Base-by-base conservation (phyloP, 345 rosid genomes). In the Citropsis articulata region DNA sequence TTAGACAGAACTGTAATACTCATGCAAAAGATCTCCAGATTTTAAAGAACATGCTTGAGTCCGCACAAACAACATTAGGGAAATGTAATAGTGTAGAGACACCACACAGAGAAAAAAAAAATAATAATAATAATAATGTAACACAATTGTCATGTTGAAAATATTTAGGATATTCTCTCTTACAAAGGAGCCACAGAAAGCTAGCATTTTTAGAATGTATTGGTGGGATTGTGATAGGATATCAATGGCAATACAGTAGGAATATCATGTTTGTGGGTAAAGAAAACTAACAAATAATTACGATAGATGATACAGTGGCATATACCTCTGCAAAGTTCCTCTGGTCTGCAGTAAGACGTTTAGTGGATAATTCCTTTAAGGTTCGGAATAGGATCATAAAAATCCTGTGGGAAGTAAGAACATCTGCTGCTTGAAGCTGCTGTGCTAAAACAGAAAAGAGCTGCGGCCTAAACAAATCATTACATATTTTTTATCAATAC, bases 301-400 rank as follows among this genome's bases (percentile, higher is more conserved):
- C 21, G 76, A 69, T 30, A 56, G 67, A 50, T 60, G 48, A 27
- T 64, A 79, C 76, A 78, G 75, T 53, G 60, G 59, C 28, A 57
- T 33, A 69, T 85, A 94, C 99, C 98, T 92, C 94, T 0, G 95
- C 90, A 70, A 86, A 96, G 77, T 80, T 92, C 82, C 79, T 90
- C 85, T 94, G 98, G 78, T 96, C 98, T 31, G 91, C 93, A 7
- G 97, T 83, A 48, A 92, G 98, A 79, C 95, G 98, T 84, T 96
- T 96, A 35, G 93, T 91, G 56, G 99, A 96, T 85, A 96, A 84
- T 76, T 96, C 99, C 83, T 96, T 96, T 72, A 96, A 81, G 66
- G 97, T 91, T 79, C 97, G 92, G 76, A 94, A 92, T 77, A 96
- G 97, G 76, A 86, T 94, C 93, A 94, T 81, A 86, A 91, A 91